These are phyloP conservation scores for Globisporangium megalacanthum DNA, from an alignment of 352 stramenopile genomes.

Conservation along the genomic window DNA sequence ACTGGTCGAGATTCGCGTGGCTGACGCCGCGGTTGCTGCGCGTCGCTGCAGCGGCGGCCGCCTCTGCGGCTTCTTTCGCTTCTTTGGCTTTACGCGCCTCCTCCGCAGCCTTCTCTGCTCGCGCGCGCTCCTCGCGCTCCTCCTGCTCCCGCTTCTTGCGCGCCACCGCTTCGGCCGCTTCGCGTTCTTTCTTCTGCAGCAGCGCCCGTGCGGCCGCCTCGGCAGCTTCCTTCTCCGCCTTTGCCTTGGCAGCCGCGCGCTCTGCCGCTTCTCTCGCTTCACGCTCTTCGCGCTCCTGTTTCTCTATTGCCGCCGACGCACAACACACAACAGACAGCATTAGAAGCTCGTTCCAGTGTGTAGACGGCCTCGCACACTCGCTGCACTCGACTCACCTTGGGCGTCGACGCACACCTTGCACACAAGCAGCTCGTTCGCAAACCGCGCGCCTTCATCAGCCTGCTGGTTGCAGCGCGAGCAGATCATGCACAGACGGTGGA, in stretches of 20 bases:
- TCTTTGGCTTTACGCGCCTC: slow-evolving; percentile 11
- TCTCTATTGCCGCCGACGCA: slow-evolving; percentile 2
- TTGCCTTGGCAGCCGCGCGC: slow-evolving; percentile 31
- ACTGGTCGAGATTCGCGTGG: slow-evolving; percentile 52
- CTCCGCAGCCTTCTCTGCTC: slow-evolving; percentile 21
- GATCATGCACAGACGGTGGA: slow-evolving; percentile 79
- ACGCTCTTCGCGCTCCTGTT: slow-evolving; percentile 40
- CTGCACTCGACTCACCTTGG: slow-evolving; percentile 20
- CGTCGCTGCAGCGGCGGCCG: slow-evolving; percentile 20
- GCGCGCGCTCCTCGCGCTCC: slow-evolving; percentile 23
- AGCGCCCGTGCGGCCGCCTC: slow-evolving; percentile 33
- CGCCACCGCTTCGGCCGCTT: slow-evolving; percentile 35
- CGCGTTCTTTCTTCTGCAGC: slow-evolving; percentile 41
- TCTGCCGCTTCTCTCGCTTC: slow-evolving; percentile 50
- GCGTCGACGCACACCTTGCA: slow-evolving; percentile 47
- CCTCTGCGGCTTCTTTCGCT: slow-evolving; percentile 21
- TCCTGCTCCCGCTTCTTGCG: slow-evolving; percentile 43
- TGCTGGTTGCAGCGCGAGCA: slow-evolving; percentile 69
- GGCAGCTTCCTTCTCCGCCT: slow-evolving; percentile 46
- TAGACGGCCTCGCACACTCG: not conserved
- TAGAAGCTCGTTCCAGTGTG: not conserved
- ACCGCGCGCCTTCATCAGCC: slow-evolving; percentile 45
- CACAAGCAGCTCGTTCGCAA: slow-evolving; percentile 51
- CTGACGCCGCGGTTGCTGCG: slow-evolving; percentile 23
- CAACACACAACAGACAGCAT: not conserved